phyloP scores from a whole-genome alignment of 1,284 basidiomycete genomes.

The Rhodofomes roseus region DNA sequence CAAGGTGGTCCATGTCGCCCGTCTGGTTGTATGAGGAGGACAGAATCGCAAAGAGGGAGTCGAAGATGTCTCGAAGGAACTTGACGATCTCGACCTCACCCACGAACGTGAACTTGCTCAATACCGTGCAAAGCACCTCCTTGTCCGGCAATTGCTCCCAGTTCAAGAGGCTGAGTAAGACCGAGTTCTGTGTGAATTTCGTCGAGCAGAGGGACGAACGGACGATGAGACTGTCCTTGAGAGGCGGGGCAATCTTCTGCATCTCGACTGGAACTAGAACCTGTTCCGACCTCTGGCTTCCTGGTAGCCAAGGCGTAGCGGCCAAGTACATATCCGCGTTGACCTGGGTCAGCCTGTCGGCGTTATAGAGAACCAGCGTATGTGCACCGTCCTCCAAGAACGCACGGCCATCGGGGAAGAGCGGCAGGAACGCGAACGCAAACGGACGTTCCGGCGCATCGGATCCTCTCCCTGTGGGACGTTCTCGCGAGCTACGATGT shows the following conservation, averaged over 20 bases:
- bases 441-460: conserved; percentile 72
- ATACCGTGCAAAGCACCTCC: conserved; percentile 65
- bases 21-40: conserved; percentile 70
- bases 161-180: conserved; percentile 78
- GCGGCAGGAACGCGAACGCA: conserved; percentile 89
- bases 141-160: conserved; percentile 78
- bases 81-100: conserved; percentile 94
- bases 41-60: conserved; percentile 90
- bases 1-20: conserved; percentile 81
- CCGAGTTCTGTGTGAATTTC: conserved; percentile 88
- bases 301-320: conserved; percentile 54
- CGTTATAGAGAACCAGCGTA: conserved; percentile 78
- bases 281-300: conserved; percentile 57
- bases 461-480: conserved; percentile 34
- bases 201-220: conserved; percentile 93
- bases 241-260: conserved; percentile 59
- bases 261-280: conserved; percentile 60
- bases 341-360: conserved; percentile 63
- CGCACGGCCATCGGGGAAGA: conserved; percentile 75
- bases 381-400: conserved; percentile 93
- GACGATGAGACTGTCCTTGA: conserved; percentile 79
- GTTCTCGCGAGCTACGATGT: conserved; percentile 63
- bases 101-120: conserved; percentile 89
- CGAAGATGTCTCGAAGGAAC: conserved; percentile 89
- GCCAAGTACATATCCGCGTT: conserved; percentile 69